A percentile compares a stretch with the other conserved stretches of the same genome.
Conservation (phyloP, 2,329 filamentous ascomycete genomes). For the Aphanoascus verrucosus region DNA sequence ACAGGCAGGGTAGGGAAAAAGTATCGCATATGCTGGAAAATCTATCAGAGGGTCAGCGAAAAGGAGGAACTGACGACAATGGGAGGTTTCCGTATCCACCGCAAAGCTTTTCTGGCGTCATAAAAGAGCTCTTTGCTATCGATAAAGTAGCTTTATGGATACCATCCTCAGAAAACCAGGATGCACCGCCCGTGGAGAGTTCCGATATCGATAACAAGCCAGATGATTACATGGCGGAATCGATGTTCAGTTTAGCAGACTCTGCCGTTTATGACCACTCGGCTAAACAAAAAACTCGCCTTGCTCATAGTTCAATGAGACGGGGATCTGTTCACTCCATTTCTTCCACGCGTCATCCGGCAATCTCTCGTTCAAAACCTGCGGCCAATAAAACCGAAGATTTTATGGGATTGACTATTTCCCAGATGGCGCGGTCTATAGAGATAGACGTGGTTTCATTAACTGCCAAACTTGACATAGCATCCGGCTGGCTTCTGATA, state of each 20-base stretch:
- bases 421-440: slow-evolving; percentile 17
- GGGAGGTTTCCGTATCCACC: slow-evolving; percentile 6
- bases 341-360: not conserved
- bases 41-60: not conserved
- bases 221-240: slow-evolving; percentile 8
- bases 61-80: not conserved
- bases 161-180: slow-evolving; percentile 20
- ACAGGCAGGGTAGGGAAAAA: not conserved
- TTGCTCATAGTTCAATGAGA: slow-evolving; percentile 10
- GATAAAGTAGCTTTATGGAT: slow-evolving; percentile 30
- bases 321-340: not conserved
- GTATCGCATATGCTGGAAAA: not conserved
- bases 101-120: slow-evolving; percentile 22
- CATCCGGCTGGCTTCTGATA: slow-evolving; percentile 32
- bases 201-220: slow-evolving; percentile 1
- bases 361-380: not conserved
- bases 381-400: not conserved
- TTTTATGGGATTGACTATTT: slow-evolving; percentile 1
- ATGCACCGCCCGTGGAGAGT: not conserved
- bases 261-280: slow-evolving; percentile 14
- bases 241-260: slow-evolving; percentile 13
- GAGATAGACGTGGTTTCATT: slow-evolving; percentile 26
- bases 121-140: slow-evolving; percentile 28
- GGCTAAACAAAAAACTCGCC: slow-evolving; percentile 9
- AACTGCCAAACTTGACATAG: slow-evolving; percentile 30